Base-by-base conservation (phyloP, 768 basidiomycete genomes). In the Suillus subalutaceus region DNA sequence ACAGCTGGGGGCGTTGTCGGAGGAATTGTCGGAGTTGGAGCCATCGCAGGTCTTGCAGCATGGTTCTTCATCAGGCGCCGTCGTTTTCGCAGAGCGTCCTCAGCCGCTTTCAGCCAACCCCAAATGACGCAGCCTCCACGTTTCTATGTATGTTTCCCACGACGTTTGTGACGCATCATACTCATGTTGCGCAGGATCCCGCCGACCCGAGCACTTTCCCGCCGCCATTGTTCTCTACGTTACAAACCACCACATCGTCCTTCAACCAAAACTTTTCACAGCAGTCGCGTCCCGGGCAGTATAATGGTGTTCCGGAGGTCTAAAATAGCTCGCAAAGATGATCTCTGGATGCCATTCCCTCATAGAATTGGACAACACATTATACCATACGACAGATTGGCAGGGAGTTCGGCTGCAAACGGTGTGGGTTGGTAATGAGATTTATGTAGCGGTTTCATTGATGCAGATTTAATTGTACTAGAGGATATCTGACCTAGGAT, bases 1-100 rank as follows among this genome's bases (percentile, higher is more conserved):
- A 89, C 89, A 44, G 81, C 84, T 2, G 88, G 87, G 3, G 88
- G 89, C n/a, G 48, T 50, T 26, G 48, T 50, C 12, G 48, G 48
- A 50, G 48, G 48, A 15, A 67, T 89, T 1, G 79, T 85, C 35
- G 80, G 73, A 20, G 65, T 86, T 20, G 83, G 79, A 8, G 68
- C 84, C 53, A 74, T 88, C 16, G 81, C 71, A 6, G 83, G 73
- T 1, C 68, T 70, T 9, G 50, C 77, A 12, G 69, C 81, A 65
- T 88, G 83, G 80, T 79, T 83, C 67, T 67, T 77, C 38, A 73
- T 68, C 38, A 73, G 53, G 46, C 77, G 67, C 44, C 73, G 71
- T 26, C 76, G 75, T 41, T 67, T 78, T 58, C 69, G 65, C 56
- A 53, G 50, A 26, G 55, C 71, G 38, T 63, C 68, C 4, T 69